Conservation (phyloP, 192 early-diverging fungal genomes). For the Podila epicladia region DNA sequence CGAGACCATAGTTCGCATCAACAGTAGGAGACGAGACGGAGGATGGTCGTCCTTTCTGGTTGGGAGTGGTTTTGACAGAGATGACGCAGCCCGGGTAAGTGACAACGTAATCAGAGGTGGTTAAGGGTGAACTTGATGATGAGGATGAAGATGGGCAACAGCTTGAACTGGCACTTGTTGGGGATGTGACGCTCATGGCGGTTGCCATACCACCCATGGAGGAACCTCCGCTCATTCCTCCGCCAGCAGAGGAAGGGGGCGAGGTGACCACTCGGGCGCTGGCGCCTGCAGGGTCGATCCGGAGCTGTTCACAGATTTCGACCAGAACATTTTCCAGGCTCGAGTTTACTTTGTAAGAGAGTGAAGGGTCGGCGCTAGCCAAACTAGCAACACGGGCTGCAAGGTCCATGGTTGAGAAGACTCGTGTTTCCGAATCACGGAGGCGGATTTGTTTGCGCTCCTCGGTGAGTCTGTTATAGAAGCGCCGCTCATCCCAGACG, state of each 20-base stretch:
- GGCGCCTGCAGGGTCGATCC: slow-evolving; percentile 35
- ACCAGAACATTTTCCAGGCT: slow-evolving; percentile 36
- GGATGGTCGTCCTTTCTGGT: slow-evolving; percentile 42
- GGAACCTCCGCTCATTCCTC: slow-evolving; percentile 20
- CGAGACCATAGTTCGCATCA: slow-evolving; percentile 35
- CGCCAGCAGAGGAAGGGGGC: slow-evolving; percentile 48
- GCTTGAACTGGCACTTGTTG: slow-evolving; percentile 24
- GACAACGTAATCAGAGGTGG: slow-evolving; percentile 33
- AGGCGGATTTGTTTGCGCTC: slow-evolving; percentile 59
- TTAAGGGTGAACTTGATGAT: slow-evolving; percentile 20
- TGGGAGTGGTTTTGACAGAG: slow-evolving; percentile 49
- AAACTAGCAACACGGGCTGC: slow-evolving; percentile 58
- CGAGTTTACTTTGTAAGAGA: slow-evolving; percentile 35
- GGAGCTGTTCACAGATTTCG: slow-evolving; percentile 47
- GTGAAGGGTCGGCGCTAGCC: slow-evolving; percentile 28
- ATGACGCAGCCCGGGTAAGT: slow-evolving; percentile 51
- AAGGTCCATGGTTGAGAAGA: slow-evolving; percentile 50
- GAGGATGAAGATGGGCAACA: slow-evolving; percentile 18
- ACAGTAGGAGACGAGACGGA: slow-evolving; percentile 33
- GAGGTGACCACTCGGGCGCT: slow-evolving; percentile 34
- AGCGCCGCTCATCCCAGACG: slow-evolving; percentile 66
- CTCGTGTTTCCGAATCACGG: slow-evolving; percentile 54
- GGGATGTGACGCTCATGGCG: slow-evolving; percentile 37
- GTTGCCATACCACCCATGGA: neutral
- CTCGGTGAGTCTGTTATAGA: slow-evolving; percentile 63